Base-by-base conservation (phyloP, 805 yeast genomes). In the Ogataea siamensis region DNA sequence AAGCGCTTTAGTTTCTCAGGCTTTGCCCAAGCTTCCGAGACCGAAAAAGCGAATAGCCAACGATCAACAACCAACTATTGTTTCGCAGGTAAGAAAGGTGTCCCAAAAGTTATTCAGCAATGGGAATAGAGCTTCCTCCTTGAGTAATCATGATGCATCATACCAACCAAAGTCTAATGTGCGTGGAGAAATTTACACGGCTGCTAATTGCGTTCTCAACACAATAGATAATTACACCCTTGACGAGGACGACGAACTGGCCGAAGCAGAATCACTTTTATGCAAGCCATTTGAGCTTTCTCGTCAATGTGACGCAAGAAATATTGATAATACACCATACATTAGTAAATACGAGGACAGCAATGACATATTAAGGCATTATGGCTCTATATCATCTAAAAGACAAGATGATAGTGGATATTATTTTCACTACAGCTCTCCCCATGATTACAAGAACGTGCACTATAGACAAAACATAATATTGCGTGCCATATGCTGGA, bases 381-480 rank as follows among this genome's bases (percentile, higher is more conserved):
- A 46, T 25, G 49, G 50, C 7, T 34, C 51, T 2, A 31, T 41
- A 7, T 20, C 50, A 1, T 34, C 35, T 11, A 49, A 44, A 32
- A 19, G 45, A 23, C 46, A 40, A 14, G 35, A 30, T 14, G 54
- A 45, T 20, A 47, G 44, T 15, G 34, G 34, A 10, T 44, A 48
- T 10, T 50, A 48, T 10, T 47, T 43, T 22, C 42, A 47, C 23
- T 47, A 47, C 30, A 51, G 49, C 14, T 59, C 66, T 2, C 65
- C 66, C 0, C 66, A 62, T 42, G 55, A 62, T 40, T 59, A 57
- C 43, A 56, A 54, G 28, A 52, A 62, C 13, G 40, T 48, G 21
- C 51, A 57, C 30, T 54, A 53, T 18, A 50, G 43, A 17, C 60
- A 56, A 31, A 51, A 49, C 34, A 13, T 54, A 20, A 27, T 53